Evolutionary conservation across 805 yeast species (phyloP), one percentile per base, ranked within the genome.

Genomic region (Zygotorulaspora sp.): DNA sequence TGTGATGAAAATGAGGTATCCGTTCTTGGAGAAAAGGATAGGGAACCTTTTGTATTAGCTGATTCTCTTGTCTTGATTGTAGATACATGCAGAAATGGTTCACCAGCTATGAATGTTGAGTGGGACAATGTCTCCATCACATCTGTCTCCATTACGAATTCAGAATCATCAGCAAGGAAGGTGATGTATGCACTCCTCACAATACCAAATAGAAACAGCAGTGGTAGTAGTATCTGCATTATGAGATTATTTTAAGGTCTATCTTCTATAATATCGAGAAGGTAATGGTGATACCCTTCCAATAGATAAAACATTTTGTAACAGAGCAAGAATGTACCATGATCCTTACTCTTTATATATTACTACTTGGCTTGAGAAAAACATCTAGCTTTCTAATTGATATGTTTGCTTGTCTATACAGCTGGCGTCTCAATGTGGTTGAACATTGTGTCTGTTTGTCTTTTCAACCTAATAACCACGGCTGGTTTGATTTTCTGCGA

Each of bases 91-190:
- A 42, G 18, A 28, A 32, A 42, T 12, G 46, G 46, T 17, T 39
- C 44, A 3, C 46, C 46, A 4, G 27, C 40, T 14, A 25, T 28
- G 9, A 16, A 12, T 3, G 41, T 41, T 24, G 33, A 19, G 3
- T 30, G 33, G 4, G 27, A 16, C 6, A 25, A 14, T 9, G 13
- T 28, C 16, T 26, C 29, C 14, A 31, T 23, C 6, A 36, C 35
- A 21, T 41, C 44, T 3, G 34, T 37, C 25, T 41, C 44, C 38
- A 30, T 20, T 16, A 41, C 38, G 23, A 29, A 10, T 12, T 41
- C 26, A 12, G 36, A 17, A 14, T 23, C 20, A 14, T 32, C 24
- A 15, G 21, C 12, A 14, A 22, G 16, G 36, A 23, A 24, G 23
- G 23, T 13, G 21, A 32, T 23, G 16, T 32, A 32, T 11, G 36